phyloP scores from a whole-genome alignment of 768 basidiomycete species.

The Bullera alba region DNA sequence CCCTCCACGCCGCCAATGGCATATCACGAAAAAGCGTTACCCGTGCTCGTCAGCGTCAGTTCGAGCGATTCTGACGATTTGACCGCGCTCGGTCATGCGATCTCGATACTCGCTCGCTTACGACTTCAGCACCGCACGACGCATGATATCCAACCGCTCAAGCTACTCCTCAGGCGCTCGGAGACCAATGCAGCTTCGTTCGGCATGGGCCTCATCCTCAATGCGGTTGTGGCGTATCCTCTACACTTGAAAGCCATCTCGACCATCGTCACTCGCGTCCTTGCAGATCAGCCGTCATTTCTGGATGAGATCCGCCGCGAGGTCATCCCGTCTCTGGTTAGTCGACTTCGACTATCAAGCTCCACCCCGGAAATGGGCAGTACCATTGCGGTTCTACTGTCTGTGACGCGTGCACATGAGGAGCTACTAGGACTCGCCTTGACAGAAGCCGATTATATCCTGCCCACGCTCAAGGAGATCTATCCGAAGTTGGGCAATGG shows the following conservation, averaged over 20 bases:
- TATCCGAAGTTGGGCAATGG: conserved; percentile 3
- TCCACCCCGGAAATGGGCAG: neutral
- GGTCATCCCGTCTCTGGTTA: conserved; percentile 13
- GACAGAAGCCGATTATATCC: conserved; percentile 19
- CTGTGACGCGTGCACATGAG: conserved; percentile 24
- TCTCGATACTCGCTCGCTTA: too few relatives aligned
- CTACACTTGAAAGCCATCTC: conserved; percentile 11
- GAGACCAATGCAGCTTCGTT: too few relatives aligned
- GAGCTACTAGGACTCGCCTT: conserved; percentile 19
- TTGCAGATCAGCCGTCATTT: conserved; percentile 37
- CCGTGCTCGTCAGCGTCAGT: too few relatives aligned
- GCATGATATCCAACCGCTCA: too few relatives aligned
- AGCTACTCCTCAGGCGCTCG: too few relatives aligned
- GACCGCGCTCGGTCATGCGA: too few relatives aligned
- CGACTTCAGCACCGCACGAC: too few relatives aligned
- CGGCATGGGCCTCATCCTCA: too few relatives aligned
- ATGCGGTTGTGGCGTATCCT: conserved; percentile 17
- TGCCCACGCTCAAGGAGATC: conserved; percentile 16
- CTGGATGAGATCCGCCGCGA: conserved; percentile 8
- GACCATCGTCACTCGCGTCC: conserved; percentile 3
- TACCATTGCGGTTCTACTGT: conserved; percentile 13
- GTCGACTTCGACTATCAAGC: conserved; percentile 3
- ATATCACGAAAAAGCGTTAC: too few relatives aligned
- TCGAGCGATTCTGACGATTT: too few relatives aligned
- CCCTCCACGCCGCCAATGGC: too few relatives aligned